A percentile compares a stretch with the other conserved stretches of the same genome.
Evolutionary conservation across 352 stramenopile species (phyloP).

Genomic region (Pythium dissimile): DNA sequence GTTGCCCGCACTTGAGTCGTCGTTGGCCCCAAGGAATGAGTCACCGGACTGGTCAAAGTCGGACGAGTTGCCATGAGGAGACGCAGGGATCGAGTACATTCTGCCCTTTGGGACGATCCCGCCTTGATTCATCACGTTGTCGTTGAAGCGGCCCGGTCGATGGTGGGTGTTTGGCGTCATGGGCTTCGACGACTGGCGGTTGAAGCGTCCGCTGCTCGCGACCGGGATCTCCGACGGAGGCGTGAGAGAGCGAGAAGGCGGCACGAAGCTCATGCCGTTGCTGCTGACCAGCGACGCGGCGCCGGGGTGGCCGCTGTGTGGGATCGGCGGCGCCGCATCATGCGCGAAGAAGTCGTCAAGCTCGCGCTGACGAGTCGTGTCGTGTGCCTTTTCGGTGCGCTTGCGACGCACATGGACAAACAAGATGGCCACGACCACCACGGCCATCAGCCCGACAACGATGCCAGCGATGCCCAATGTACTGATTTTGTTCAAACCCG

Average conservation of each 20-base stretch:
- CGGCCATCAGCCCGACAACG: constrained; percentile 39
- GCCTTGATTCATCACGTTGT: constrained; percentile 8
- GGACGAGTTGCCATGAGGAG: neutral
- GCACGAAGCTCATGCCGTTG: constrained; percentile 15
- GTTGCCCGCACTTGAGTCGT: constrained; percentile 26
- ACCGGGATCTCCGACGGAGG: constrained; percentile 20
- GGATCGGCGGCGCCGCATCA: neutral
- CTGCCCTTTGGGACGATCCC: constrained; percentile 1
- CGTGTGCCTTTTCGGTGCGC: constrained; percentile 14
- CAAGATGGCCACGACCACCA: constrained; percentile 48
- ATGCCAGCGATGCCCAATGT: constrained; percentile 32
- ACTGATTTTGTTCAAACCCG: constrained; percentile 1
- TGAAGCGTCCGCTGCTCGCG: constrained; percentile 46
- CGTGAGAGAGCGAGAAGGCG: constrained; percentile 1
- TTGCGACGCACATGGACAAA: constrained; percentile 41
- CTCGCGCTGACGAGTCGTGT: constrained; percentile 17
- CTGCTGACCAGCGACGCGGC: constrained; percentile 9
- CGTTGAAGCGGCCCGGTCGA: constrained; percentile 13
- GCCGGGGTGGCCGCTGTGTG: constrained; percentile 8
- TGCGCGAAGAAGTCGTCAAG: constrained; percentile 15
- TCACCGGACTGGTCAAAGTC: constrained; percentile 10
- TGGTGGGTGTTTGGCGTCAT: constrained; percentile 2
- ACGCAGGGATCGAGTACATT: constrained; percentile 12
- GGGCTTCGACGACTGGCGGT: constrained; percentile 16
- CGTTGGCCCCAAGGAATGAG: constrained; percentile 12